Evolutionary conservation across 148 eudicot species (phyloP), one percentile per base, ranked within the genome.

Genomic region (Nepenthes mirabilis): DNA sequence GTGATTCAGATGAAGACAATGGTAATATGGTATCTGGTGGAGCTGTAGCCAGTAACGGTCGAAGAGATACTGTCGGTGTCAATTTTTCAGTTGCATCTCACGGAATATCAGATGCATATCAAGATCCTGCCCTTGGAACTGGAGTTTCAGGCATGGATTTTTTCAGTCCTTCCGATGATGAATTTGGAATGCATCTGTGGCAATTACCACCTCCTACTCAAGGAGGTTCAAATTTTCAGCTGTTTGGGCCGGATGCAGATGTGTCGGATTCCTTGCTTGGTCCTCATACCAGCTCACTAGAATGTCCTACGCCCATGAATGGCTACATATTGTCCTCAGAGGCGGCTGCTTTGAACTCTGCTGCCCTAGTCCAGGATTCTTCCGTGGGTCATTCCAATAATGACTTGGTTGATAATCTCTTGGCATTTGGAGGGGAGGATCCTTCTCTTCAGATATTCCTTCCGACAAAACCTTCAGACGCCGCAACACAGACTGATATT

Each of bases 401-500:
- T 69, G 84, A 83, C 62, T 74, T 85, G 69, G 81, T 82, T 33
- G 77, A 64, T 73, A 88, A 83, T 67, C 84, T 84, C 54, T 37
- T 83, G 61, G 88, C 83, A 37, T 85, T 76, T 68, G 74, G 83
- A 54, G 84, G 75, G 58, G 76, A 81, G 59, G 86, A 87, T 71
- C 87, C 90, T 33, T 75, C 93, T 37, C 86, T 79, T 73, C 96
- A 89, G 59, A 62, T 82, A 63, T 93, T 93, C 81, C 88, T 85
- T 63, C 93, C 84, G 12, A 77, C 96, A 33, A 82, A 79, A 71
- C 95, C 99, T 49, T 74, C 85, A 32, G 77, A 78, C 72, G 36
- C 77, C 32, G 66, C 83, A 50, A 66, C 61, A 33, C 83, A 70
- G 57, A 69, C 75, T 61, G 78, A 71, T 62, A 47, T 72, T 66